Evolutionary conservation across 805 yeast genomes (phyloP).

Genomic region (Pichia ethanolica): DNA sequence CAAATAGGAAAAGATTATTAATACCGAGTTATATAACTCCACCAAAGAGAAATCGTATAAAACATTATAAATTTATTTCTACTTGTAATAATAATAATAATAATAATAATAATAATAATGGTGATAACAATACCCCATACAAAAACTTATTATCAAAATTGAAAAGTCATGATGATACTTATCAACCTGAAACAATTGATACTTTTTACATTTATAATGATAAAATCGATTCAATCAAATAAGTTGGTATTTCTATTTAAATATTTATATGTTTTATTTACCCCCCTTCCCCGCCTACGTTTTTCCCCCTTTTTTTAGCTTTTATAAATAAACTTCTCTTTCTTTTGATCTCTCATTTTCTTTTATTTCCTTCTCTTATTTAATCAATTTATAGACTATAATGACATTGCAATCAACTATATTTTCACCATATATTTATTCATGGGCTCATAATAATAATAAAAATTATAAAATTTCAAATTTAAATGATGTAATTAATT

Average conservation of each 20-base stretch:
- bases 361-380: neutral
- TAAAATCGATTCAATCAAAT: neutral
- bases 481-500: conserved; percentile 13
- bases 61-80: conserved; percentile 4
- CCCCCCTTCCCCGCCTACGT: neutral
- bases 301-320: neutral
- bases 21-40: conserved; percentile 11
- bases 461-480: conserved; percentile 13
- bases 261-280: no score
- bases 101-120: no score
- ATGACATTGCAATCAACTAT: neutral
- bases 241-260: neutral
- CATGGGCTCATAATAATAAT: conserved; percentile 21
- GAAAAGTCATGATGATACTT: conserved; percentile 1
- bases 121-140: neutral
- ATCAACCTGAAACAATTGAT: neutral
- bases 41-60: conserved; percentile 7
- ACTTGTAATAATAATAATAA: neutral
- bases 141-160: neutral
- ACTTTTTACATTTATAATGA: conserved; percentile 3
- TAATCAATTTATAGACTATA: neutral
- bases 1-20: neutral
- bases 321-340: neutral
- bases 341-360: neutral
- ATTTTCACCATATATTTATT: conserved; percentile 26